Evolutionary conservation across 345 rosid genomes (phyloP).

Genomic region (Draba incana): DNA sequence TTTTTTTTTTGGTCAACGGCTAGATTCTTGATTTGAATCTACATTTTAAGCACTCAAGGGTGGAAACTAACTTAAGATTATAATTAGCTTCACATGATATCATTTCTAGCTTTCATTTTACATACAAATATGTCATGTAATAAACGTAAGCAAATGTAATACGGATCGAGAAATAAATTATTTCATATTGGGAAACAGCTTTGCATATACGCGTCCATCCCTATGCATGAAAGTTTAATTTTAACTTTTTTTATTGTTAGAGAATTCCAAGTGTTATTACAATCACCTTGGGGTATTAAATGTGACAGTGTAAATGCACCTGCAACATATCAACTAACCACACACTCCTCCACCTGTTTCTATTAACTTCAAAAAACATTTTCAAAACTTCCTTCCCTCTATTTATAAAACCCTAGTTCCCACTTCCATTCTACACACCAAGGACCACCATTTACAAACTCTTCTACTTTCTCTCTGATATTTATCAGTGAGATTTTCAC

Average conservation of each 20-base stretch:
- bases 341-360: constrained; percentile 63
- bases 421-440: constrained; percentile 15
- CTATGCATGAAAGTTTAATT: constrained; percentile 28
- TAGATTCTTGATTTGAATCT: constrained; percentile 36
- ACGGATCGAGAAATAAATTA: constrained; percentile 20
- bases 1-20: too few species aligned
- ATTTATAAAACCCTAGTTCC: constrained; percentile 35
- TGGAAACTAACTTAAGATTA: constrained; percentile 21
- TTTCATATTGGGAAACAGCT: constrained; percentile 37
- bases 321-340: constrained; percentile 76
- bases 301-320: constrained; percentile 60
- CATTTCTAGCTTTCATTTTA: constrained; percentile 11
- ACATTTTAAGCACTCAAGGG: constrained; percentile 1
- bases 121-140: constrained; percentile 26
- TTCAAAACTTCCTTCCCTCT: constrained; percentile 33
- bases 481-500: not conserved
- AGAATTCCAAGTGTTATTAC: constrained; percentile 34
- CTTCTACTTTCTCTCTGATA: constrained; percentile 22
- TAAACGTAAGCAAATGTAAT: constrained; percentile 28
- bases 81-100: constrained; percentile 22
- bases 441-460: constrained; percentile 13
- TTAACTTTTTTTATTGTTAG: not conserved
- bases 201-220: constrained; percentile 36
- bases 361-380: constrained; percentile 53
- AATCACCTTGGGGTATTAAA: constrained; percentile 37